Evolutionary conservation across 1,139 yeast genomes (phyloP).

Genomic region (Lodderomyces pseudojiufengensis): DNA sequence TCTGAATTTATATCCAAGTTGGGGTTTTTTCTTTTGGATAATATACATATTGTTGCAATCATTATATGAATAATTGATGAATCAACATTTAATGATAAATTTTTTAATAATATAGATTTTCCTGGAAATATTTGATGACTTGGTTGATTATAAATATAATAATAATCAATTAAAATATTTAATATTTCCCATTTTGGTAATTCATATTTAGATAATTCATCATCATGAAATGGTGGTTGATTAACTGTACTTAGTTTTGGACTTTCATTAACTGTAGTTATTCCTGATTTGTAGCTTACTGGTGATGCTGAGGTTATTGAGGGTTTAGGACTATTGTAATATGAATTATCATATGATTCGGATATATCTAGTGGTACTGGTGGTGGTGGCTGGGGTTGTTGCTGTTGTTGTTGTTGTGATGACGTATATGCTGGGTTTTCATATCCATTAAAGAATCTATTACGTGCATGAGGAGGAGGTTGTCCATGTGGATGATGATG

Average conservation of each 20-base stretch:
- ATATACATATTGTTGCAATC: conserved; percentile 38
- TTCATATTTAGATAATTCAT: conserved; percentile 21
- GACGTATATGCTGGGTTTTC: not conserved
- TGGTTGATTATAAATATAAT: conserved; percentile 47
- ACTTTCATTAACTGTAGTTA: not conserved
- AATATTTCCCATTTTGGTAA: conserved; percentile 43
- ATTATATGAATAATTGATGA: conserved; percentile 45
- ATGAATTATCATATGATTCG: too few species aligned
- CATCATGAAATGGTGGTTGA: conserved; percentile 10
- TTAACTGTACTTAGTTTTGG: not conserved
- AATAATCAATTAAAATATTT: conserved; percentile 39
- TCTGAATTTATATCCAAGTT: conserved; percentile 17
- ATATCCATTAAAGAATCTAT: not conserved
- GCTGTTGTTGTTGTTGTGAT: not conserved
- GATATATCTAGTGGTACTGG: not conserved
- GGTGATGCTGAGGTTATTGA: too few species aligned
- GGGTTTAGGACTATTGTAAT: too few species aligned
- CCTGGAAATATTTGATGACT: conserved; percentile 45
- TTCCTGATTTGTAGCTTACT: not conserved
- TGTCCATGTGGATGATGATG: conserved; percentile 2
- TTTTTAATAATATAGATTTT: conserved; percentile 30
- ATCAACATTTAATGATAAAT: conserved; percentile 31
- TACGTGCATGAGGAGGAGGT: conserved; percentile 1
- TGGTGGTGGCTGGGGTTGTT: conserved; percentile 1
- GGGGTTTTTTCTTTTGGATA: conserved; percentile 18